phyloP scores from a whole-genome alignment of 1,284 basidiomycete species.

The Inonotus hispidus region DNA sequence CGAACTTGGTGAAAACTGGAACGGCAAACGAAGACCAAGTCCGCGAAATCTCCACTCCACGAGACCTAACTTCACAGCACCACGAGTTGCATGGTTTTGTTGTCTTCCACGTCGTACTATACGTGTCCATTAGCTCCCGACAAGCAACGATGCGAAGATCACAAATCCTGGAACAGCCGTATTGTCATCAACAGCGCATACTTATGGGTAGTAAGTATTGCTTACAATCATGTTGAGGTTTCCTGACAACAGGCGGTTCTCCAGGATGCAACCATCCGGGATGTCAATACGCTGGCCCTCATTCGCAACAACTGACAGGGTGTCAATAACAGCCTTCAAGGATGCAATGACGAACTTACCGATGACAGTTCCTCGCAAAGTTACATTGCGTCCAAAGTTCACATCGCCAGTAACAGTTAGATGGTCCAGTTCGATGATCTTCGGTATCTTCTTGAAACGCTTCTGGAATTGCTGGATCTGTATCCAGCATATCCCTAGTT shows the following conservation, averaged over 20 bases:
- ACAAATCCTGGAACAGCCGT: conserved; percentile 4
- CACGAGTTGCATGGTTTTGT: not conserved
- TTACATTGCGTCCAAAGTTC: conserved; percentile 92
- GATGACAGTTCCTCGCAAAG: conserved; percentile 83
- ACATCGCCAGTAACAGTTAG: conserved; percentile 96
- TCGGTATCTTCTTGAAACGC: conserved; percentile 96
- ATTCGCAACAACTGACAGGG: conserved; percentile 65
- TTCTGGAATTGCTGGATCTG: conserved; percentile 97
- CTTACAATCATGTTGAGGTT: conserved; percentile 66
- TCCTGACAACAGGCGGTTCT: conserved; percentile 76
- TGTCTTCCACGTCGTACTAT: not conserved
- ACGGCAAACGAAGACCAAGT: not conserved
- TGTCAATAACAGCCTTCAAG: not conserved
- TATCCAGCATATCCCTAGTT: not conserved
- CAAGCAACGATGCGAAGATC: not conserved
- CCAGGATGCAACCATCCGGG: conserved; percentile 91
- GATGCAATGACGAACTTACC: conserved; percentile 33
- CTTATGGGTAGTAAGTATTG: conserved; percentile 15
- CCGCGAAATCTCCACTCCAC: not conserved
- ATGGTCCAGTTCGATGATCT: conserved; percentile 92
- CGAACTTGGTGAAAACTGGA: not conserved
- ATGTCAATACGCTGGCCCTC: conserved; percentile 95
- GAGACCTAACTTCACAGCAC: not conserved
- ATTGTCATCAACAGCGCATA: not conserved
- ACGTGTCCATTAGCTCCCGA: not conserved